A percentile compares a stretch with the other conserved stretches of the same genome.
These are phyloP conservation scores for Zasmidium citrigriseum DNA, from an alignment of 2,329 filamentous ascomycete species.

Conservation along the genomic window DNA sequence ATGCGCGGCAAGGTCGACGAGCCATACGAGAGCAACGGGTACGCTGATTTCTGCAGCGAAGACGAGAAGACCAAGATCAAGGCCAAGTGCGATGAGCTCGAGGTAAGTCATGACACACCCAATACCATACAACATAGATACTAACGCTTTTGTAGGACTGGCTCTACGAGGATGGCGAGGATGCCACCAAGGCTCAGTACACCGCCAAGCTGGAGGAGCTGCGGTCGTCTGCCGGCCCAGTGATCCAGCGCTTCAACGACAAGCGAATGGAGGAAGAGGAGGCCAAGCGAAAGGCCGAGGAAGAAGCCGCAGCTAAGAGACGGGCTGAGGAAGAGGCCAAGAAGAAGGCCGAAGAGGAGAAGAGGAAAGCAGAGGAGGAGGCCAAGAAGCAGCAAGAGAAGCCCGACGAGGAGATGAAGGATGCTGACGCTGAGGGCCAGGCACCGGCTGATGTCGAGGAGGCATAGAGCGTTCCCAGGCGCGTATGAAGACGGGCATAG, in stretches of 20 bases:
- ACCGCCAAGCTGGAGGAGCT: conserved; percentile 95
- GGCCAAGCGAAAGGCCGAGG: conserved; percentile 66
- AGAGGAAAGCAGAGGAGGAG: conserved; percentile 53
- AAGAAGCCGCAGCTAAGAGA: conserved; percentile 65
- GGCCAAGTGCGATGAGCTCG: conserved; percentile 76
- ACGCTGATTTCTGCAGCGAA: conserved; percentile 79
- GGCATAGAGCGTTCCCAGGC: conserved; percentile 16
- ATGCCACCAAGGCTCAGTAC: conserved; percentile 91
- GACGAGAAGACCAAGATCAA: conserved; percentile 89
- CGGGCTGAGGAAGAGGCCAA: conserved; percentile 70
- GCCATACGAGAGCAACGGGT: conserved; percentile 59
- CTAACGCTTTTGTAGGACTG: conserved; percentile 68
- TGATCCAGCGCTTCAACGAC: conserved; percentile 92
- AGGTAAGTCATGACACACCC: conserved; percentile 68
- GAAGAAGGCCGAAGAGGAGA: conserved; percentile 71
- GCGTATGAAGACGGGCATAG: neutral
- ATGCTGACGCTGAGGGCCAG: conserved; percentile 41
- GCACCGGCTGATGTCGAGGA: conserved; percentile 32
- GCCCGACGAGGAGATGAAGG: conserved; percentile 60
- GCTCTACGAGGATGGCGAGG: conserved; percentile 96
- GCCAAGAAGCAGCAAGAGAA: conserved; percentile 48
- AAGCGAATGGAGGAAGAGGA: conserved; percentile 86
- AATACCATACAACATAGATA: neutral
- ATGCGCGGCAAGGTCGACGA: conserved; percentile 94
- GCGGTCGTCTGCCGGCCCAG: conserved; percentile 82